phyloP scores from a whole-genome alignment of 805 yeast genomes.

The Cephaloascus fragrans region DNA sequence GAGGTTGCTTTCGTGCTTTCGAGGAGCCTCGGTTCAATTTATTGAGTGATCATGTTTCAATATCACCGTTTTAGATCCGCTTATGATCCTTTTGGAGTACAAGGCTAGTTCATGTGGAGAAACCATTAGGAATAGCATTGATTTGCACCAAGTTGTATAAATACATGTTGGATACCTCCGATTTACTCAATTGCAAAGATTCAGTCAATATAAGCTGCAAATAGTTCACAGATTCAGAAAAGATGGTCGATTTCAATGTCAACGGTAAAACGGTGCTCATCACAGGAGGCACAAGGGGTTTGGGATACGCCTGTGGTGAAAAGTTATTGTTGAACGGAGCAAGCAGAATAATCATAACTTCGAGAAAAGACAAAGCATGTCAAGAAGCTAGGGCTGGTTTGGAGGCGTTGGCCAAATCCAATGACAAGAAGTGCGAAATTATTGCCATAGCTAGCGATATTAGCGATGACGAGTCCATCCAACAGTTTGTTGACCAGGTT shows the following conservation, averaged over 20 bases:
- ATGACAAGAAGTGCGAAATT: slow-evolving; percentile 18
- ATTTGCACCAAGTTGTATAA: too few species aligned
- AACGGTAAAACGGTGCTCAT: slow-evolving; percentile 56
- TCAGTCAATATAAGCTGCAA: too few species aligned
- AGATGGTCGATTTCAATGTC: slow-evolving; percentile 38
- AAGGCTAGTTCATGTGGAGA: too few species aligned
- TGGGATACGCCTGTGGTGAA: slow-evolving; percentile 62
- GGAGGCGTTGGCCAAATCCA: slow-evolving; percentile 24
- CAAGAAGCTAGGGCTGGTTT: slow-evolving; percentile 39
- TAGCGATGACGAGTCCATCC: slow-evolving; percentile 37
- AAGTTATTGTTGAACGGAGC: slow-evolving; percentile 55
- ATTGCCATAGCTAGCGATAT: slow-evolving; percentile 48
- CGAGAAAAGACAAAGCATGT: slow-evolving; percentile 55
- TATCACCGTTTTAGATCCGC: too few species aligned
- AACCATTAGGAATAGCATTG: too few species aligned
- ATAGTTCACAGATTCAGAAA: too few species aligned
- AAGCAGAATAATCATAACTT: slow-evolving; percentile 47
- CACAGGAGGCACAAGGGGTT: slow-evolving; percentile 72
- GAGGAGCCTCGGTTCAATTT: too few species aligned
- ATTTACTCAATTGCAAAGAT: too few species aligned
- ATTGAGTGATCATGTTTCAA: too few species aligned
- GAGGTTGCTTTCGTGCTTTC: too few species aligned
- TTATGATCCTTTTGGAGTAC: too few species aligned
- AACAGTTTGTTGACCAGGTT: slow-evolving; percentile 31
- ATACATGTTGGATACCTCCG: too few species aligned